A percentile compares a stretch with the other conserved stretches of the same genome.
Conservation (phyloP, 2,329 filamentous ascomycete species). For the Cryphonectria naterciae region DNA sequence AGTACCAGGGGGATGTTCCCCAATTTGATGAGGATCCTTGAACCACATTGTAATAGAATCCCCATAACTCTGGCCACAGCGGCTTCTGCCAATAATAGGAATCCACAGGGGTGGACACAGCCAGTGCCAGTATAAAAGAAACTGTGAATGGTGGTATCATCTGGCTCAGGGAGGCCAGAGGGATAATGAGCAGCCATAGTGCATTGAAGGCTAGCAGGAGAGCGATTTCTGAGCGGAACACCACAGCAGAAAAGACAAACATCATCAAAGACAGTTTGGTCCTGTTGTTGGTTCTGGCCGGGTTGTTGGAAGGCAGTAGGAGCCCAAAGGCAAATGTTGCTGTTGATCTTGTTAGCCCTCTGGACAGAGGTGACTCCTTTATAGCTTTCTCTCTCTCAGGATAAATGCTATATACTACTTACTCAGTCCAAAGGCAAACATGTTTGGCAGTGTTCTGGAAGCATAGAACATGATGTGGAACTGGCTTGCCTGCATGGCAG, state of each 20-base stretch:
- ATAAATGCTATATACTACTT: slow-evolving; percentile 48
- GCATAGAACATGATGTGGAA: slow-evolving; percentile 95
- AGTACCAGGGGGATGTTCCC: slow-evolving; percentile 85
- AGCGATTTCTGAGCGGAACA: slow-evolving; percentile 90
- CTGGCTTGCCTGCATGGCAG: slow-evolving; percentile 76
- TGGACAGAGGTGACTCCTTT: not conserved
- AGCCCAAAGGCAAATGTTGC: slow-evolving; percentile 67
- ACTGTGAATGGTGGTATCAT: slow-evolving; percentile 69
- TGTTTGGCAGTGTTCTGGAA: slow-evolving; percentile 89
- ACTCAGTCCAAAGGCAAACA: slow-evolving; percentile 92
- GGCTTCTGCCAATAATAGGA: slow-evolving; percentile 91
- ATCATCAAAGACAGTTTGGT: slow-evolving; percentile 71
- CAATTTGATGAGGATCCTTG: slow-evolving; percentile 82
- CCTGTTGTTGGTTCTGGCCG: slow-evolving; percentile 43
- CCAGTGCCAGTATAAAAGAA: slow-evolving; percentile 69
- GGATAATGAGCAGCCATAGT: slow-evolving; percentile 63
- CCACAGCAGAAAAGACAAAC: slow-evolving; percentile 76
- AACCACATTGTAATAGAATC: slow-evolving; percentile 90
- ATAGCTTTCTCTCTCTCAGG: not conserved
- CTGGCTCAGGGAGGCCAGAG: slow-evolving; percentile 55
- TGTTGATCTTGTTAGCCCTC: slow-evolving; percentile 37
- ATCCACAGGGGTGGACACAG: slow-evolving; percentile 75
- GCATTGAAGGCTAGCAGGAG: slow-evolving; percentile 74
- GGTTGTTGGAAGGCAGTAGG: slow-evolving; percentile 44
- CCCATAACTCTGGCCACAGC: slow-evolving; percentile 88